phyloP scores from a whole-genome alignment of 2,329 filamentous ascomycete species.

The Fusarium tricinctum region DNA sequence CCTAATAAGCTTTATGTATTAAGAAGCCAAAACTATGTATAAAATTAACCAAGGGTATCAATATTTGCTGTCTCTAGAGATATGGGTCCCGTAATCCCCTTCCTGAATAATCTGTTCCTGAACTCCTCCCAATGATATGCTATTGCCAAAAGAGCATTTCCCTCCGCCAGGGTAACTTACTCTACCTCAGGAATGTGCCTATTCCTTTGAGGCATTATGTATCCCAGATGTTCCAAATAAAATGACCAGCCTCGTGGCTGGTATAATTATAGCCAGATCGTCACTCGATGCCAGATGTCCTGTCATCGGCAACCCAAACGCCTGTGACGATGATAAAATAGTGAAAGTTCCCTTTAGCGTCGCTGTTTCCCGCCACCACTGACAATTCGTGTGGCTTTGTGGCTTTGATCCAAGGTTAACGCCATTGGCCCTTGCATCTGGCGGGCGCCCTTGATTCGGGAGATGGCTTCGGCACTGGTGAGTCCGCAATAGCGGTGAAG shows the following conservation, averaged over 20 bases:
- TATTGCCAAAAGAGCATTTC: neutral
- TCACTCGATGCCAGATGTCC: neutral
- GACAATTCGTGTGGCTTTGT: neutral
- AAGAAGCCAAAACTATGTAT: neutral
- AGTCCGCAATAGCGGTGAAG: conserved; percentile 9
- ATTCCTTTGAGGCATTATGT: neutral
- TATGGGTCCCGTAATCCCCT: conserved; percentile 20
- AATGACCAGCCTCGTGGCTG: neutral
- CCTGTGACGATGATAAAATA: conserved; percentile 3
- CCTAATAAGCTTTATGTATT: neutral
- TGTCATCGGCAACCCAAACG: conserved; percentile 5
- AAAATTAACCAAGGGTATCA: conserved; percentile 32
- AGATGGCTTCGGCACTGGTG: conserved; percentile 12
- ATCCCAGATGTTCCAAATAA: neutral
- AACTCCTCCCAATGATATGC: conserved; percentile 31
- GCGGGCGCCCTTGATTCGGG: neutral
- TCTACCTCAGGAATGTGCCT: neutral
- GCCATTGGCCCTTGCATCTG: neutral
- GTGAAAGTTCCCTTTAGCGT: neutral
- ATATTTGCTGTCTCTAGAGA: conserved; percentile 14
- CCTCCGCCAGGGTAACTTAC: neutral
- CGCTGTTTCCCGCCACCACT: neutral
- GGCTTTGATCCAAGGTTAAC: neutral
- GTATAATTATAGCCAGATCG: too few relatives aligned
- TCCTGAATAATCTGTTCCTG: conserved; percentile 4